Base-by-base conservation (phyloP, 148 eudicot genomes). In the Chenopodium formosanum region DNA sequence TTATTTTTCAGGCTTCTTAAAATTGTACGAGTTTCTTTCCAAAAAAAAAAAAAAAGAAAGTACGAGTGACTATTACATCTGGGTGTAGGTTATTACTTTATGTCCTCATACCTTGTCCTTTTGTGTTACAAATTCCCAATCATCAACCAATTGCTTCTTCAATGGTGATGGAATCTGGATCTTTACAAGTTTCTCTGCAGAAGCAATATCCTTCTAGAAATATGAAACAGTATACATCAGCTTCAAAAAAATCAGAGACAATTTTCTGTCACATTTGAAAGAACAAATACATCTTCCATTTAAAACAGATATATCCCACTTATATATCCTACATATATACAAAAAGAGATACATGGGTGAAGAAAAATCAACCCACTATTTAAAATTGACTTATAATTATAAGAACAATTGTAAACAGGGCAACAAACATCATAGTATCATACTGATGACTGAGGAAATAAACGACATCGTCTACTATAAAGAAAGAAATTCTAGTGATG, bases 91-190 rank as follows among this genome's bases (percentile, higher is more conserved):
- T 5, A n/a, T 11, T 10, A 48, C 22, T 79, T 34, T 72, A 25
- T 60, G 74, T 23, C 20, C 31, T n/a, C 79, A 77, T 86, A 94
- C 99, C 98, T 92, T 96, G 80, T 96, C 94, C 82, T 94, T 94
- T 84, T 89, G 94, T 52, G 79, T 86, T 81, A 96, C 81, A 75
- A 79, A 90, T 80, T 96, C 98, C 90, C 93, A 91, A 85, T 96
- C 99, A 90, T 94, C 97, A 77, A 94, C 94, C 67, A 96, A 86
- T 82, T 88, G 97, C 90, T 94, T 96, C 89, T 86, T 96, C 79
- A 96, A 81, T 60, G 86, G 86, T 44, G 91, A 83, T 60, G 99
- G 97, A 79, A 96, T 89, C 86, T 90, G 99, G 81, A 96, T 88
- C 92, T 94, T 96, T 80, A 94, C 84, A 69, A 86, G 86, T 84